These are phyloP conservation scores for Ganoderma leucocontextum DNA, from an alignment of 1,284 basidiomycete species.

Conservation along the genomic window DNA sequence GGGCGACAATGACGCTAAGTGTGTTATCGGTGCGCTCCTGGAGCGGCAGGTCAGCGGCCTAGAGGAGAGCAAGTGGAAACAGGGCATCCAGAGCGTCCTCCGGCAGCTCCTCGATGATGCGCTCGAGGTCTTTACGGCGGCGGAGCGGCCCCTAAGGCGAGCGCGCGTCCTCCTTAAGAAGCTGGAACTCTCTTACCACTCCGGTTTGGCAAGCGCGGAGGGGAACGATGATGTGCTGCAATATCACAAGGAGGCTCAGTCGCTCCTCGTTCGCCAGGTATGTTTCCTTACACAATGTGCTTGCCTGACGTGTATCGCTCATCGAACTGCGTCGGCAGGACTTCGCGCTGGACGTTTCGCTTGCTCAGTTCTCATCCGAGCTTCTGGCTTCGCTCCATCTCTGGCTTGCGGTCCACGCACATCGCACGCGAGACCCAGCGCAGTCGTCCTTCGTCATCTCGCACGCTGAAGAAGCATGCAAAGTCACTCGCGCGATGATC, in stretches of 20 bases:
- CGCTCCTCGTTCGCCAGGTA: slow-evolving; percentile 52
- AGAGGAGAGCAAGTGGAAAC: slow-evolving; percentile 62
- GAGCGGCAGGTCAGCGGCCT: slow-evolving; percentile 67
- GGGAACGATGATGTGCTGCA: slow-evolving; percentile 39
- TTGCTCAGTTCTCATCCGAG: slow-evolving; percentile 52
- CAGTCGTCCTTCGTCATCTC: slow-evolving; percentile 52
- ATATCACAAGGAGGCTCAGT: slow-evolving; percentile 52
- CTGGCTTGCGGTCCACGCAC: slow-evolving; percentile 73
- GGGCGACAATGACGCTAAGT: slow-evolving; percentile 20
- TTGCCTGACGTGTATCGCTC: neutral
- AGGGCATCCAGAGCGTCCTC: slow-evolving; percentile 53
- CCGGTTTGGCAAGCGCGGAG: slow-evolving; percentile 20
- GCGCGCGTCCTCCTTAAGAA: slow-evolving; percentile 59
- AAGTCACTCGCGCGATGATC: slow-evolving; percentile 52
- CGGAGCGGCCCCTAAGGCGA: slow-evolving; percentile 59
- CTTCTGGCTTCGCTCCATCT: slow-evolving; percentile 61
- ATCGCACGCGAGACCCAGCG: slow-evolving; percentile 53
- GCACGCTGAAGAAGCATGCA: slow-evolving; percentile 61
- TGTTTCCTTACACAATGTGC: slow-evolving; percentile 20
- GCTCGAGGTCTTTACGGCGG: slow-evolving; percentile 55
- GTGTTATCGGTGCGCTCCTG: slow-evolving; percentile 60
- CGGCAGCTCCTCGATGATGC: slow-evolving; percentile 39
- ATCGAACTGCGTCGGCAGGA: slow-evolving; percentile 42
- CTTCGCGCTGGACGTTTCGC: slow-evolving; percentile 48
- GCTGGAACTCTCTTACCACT: slow-evolving; percentile 62